Conservation (phyloP, 2,329 filamentous ascomycete species). For the Eurotiales sp. region DNA sequence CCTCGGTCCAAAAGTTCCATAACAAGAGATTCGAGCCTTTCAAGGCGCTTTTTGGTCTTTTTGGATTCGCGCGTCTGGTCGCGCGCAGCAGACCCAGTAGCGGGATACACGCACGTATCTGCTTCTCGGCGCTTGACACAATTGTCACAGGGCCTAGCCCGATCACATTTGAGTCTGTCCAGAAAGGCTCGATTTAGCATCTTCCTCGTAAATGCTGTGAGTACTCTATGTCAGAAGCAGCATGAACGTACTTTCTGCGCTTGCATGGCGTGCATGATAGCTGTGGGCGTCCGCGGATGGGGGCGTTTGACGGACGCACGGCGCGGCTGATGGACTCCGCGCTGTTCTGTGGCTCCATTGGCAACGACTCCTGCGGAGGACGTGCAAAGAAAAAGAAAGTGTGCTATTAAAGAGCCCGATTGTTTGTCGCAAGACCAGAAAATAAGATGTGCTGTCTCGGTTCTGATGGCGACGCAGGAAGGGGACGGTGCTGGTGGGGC, state of each 20-base stretch:
- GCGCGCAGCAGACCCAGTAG: conserved; percentile 7
- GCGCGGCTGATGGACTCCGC: conserved; percentile 1
- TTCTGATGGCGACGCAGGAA: neutral
- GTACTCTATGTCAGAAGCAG: neutral
- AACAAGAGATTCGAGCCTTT: conserved; percentile 14
- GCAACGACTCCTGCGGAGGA: neutral
- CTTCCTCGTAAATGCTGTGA: neutral
- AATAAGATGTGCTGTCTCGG: neutral
- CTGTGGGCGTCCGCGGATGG: conserved; percentile 12
- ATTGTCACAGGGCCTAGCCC: conserved; percentile 14
- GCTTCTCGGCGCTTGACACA: conserved; percentile 14
- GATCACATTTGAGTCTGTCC: conserved; percentile 13
- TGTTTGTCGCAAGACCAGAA: neutral
- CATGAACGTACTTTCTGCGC: conserved; percentile 14
- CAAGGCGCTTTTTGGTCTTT: conserved; percentile 15
- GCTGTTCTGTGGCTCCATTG: conserved; percentile 5
- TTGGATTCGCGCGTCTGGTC: conserved; percentile 16
- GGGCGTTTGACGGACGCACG: conserved; percentile 7
- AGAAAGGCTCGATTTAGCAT: neutral
- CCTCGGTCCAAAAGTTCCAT: conserved; percentile 13
- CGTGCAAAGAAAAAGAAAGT: neutral
- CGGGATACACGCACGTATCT: conserved; percentile 13
- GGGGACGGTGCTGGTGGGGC: neutral
- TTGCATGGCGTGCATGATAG: conserved; percentile 16
- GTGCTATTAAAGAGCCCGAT: too few species aligned